Evolutionary conservation across 139 green algal genomes (phyloP), one percentile per base, ranked within the genome.

Genomic region (Chlamydomonas sp.): DNA sequence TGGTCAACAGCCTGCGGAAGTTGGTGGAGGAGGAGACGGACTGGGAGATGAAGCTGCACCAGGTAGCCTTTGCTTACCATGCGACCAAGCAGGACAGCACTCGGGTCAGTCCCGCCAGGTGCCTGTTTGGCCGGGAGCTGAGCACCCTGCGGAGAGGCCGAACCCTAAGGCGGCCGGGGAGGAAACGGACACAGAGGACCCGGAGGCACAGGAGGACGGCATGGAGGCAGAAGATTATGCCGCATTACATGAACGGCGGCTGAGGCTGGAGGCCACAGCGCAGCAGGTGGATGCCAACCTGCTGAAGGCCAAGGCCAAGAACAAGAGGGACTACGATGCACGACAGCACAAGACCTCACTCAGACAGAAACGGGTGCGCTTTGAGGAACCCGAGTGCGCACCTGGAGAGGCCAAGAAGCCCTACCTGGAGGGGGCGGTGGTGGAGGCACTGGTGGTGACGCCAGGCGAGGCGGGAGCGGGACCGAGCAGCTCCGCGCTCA

Each of bases 41-140:
- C 62, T 83, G 77, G 77, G 77, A 83, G 5, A 10, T 17, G 61
- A 14, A 72, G 15, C 16, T 83, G 2, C 18, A 18, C 61, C 17
- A 59, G 17, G 17, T 72, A 2, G 20, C 59, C 4, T 60, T 64
- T 16, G 62, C 49, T 14, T 80, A 83, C 62, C 61, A 62, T 3
- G 77, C 77, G 5, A 71, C 61, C 5, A 60, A 61, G 4, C 77
- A 83, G 17, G 62, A 58, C 77, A 83, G 77, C 77, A 83, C 77
- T 3, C 77, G 62, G 9, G 61, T 83, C n/a, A 83, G 77, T 61
- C 77, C 77, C 1, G 77, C 77, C 2, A 6, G 73, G 4, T 69
- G 61, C 62, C 17, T 83, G 4, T 83, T 61, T 18, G 77, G 77
- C 17, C 16, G 62, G 17, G 77, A 83, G 17, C 62, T 83, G 6